phyloP scores from a whole-genome alignment of 73 alveolate genomes.

The Paramecium sexaurelia region DNA sequence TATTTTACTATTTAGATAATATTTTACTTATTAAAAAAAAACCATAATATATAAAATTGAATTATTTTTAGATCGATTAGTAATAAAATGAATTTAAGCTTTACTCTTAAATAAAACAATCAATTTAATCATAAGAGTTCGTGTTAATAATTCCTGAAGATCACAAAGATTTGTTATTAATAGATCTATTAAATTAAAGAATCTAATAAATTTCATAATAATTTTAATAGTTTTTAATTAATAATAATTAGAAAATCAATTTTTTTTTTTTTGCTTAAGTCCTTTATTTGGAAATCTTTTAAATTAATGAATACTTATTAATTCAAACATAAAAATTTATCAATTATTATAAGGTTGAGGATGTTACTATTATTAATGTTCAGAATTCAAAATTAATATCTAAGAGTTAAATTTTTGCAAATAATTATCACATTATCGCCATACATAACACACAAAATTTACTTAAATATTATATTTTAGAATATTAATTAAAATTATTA shows the following conservation, averaged over 20 bases:
- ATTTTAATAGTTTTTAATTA: background rate
- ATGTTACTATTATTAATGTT: background rate
- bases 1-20: background rate
- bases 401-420: background rate
- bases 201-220: background rate
- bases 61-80: background rate
- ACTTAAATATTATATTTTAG: background rate
- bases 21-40: background rate
- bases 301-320: background rate
- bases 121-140: background rate
- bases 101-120: background rate
- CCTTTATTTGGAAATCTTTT: background rate
- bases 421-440: background rate
- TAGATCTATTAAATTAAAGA: background rate
- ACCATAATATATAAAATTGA: background rate
- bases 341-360: background rate
- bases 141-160: background rate
- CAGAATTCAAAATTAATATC: background rate
- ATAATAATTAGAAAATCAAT: too few species aligned
- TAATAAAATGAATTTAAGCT: background rate
- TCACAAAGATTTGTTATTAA: background rate
- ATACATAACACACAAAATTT: background rate
- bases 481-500: background rate
- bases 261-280: background rate
- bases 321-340: background rate